Base-by-base conservation (phyloP, 2,329 filamentous ascomycete genomes). In the Myriosclerotinia scirpicola region DNA sequence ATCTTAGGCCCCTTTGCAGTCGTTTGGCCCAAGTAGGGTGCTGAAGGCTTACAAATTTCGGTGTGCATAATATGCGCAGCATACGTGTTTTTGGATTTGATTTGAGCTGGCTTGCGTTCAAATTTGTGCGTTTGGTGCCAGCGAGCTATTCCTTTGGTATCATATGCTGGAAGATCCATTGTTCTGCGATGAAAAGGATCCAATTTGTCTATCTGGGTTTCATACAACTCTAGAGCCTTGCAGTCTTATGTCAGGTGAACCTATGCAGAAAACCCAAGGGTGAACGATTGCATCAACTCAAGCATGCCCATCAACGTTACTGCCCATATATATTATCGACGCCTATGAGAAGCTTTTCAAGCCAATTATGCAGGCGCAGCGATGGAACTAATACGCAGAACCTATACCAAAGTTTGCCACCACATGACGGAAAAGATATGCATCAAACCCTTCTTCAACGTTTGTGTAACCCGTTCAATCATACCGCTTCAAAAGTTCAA, bases 231-330 rank as follows among this genome's bases (percentile, higher is more conserved):
- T n/a, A n/a, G 17, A 15, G 4, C 14, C 11, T 20, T 48, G 42
- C 17, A 46, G 26, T 46, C 42, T 59, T 46, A 36, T 36, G 55
- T 59, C 26, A 48, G 56, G 56, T 36, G 42, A 59, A 48, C 42
- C 9, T 11, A 7, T 46, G 26, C 42, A 34, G 15, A 46, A 58
- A 46, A 59, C 26, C 56, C 26, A 59, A 46, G 22, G 40, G 55
- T 46, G 34, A 34, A 46, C 26, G 15, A 11, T 46, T 34, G 34
- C 55, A 46, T 44, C 26, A 11, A 26, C 14, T 52, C 22, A 14
- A 52, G 17, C 5, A 5, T 59, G 20, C 17, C 17, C 11, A 46
- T 26, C 14, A 34, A 20, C 4, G 20, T 58, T 22, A 30, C 26
- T 58, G 42, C 17, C 9, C 20, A 14, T 38, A 11, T n/a, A 46